A percentile compares a stretch with the other conserved stretches of the same genome.
Conservation (phyloP, 78 protist genomes). For the Reticulomyxa filosa region DNA sequence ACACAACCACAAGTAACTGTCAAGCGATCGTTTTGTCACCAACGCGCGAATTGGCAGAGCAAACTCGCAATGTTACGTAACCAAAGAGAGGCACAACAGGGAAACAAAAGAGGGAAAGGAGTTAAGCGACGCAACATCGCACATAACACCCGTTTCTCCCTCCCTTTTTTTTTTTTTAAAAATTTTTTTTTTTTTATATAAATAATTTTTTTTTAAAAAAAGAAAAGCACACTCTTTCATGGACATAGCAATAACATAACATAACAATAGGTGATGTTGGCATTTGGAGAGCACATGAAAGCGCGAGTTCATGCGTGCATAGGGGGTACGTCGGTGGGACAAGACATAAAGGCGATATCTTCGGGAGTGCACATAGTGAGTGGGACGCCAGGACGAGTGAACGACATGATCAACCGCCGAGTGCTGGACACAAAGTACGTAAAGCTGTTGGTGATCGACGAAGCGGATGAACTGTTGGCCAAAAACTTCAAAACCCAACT, state of each 20-base stretch:
- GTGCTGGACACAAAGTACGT: constrained; percentile 20
- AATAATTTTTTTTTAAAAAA: no score
- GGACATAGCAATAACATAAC: no score
- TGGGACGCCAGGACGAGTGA: constrained; percentile 93
- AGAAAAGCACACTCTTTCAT: no score
- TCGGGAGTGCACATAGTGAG: constrained; percentile 65
- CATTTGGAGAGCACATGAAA: constrained; percentile 32
- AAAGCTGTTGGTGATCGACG: constrained; percentile 85
- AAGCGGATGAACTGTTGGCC: constrained; percentile 96
- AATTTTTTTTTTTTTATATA: background rate
- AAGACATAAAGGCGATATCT: constrained; percentile 35
- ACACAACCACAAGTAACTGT: constrained; percentile 11
- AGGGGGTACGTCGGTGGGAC: constrained; percentile 36
- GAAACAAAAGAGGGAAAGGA: no score
- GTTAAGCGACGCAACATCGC: no score
- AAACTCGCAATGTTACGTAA: constrained; percentile 76
- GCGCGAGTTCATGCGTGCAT: constrained; percentile 31
- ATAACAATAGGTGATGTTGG: constrained; percentile 18
- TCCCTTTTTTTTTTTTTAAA: background rate
- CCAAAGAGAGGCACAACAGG: background rate
- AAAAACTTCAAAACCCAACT: constrained; percentile 51
- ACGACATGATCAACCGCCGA: constrained; percentile 30
- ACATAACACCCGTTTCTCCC: no score
- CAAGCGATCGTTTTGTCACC: constrained; percentile 88
- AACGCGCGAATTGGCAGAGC: constrained; percentile 90